Evolutionary conservation across 129 eudicot genomes (phyloP).

Genomic region (Centaurea solstitialis): DNA sequence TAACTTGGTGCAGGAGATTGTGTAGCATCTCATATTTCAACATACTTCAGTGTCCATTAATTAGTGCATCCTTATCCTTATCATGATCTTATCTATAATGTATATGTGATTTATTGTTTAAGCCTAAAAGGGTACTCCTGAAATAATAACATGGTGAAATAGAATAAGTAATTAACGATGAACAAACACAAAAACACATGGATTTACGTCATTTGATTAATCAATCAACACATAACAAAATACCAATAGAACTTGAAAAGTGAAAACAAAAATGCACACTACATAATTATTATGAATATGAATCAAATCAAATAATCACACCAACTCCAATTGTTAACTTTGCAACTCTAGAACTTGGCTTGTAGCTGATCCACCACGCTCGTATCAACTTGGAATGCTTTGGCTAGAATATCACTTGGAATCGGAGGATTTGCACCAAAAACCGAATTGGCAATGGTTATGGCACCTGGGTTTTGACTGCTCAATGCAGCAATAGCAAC

Average conservation of each 20-base stretch:
- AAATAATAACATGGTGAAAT: background rate
- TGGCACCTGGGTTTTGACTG: conserved; percentile 50
- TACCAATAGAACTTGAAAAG: background rate
- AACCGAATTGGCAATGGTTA: conserved; percentile 39
- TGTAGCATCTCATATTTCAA: no score
- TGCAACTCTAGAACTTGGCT: conserved; percentile 26
- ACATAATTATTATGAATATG: background rate
- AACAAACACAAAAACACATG: background rate
- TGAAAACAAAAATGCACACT: background rate
- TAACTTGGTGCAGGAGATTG: no score
- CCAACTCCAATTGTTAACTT: background rate
- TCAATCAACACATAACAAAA: background rate
- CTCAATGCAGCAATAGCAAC: conserved; percentile 43
- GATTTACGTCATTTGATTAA: background rate
- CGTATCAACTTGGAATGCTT: conserved; percentile 41
- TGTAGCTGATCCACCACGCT: conserved; percentile 30
- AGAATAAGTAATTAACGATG: background rate
- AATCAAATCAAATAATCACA: background rate
- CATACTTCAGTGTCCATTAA: no score
- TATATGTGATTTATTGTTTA: no score
- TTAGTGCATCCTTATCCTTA: no score
- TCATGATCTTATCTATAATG: no score
- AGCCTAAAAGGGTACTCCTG: no score
- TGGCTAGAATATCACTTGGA: no score
- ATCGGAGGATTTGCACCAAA: conserved; percentile 43